Conservation (phyloP, 1,284 basidiomycete genomes). For the Ceratorhiza oryzae-sativae region DNA sequence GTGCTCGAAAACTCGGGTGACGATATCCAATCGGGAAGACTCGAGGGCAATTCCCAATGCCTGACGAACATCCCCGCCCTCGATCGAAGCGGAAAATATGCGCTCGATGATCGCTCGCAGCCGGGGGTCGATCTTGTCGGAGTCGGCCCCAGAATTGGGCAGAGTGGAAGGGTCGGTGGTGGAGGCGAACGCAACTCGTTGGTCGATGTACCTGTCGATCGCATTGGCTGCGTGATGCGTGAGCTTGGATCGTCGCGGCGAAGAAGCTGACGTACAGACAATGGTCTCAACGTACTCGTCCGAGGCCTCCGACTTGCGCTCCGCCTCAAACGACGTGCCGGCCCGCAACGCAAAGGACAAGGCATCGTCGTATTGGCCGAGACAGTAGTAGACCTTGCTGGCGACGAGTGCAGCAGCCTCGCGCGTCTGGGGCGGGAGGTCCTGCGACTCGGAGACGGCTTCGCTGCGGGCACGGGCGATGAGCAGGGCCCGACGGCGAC, state of each 20-base stretch:
- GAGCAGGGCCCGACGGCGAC: slow-evolving; percentile 10
- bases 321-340: slow-evolving; percentile 82
- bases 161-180: slow-evolving; percentile 29
- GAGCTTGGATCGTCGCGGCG: slow-evolving; percentile 37
- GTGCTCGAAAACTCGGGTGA: slow-evolving; percentile 75
- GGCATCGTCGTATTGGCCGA: slow-evolving; percentile 92
- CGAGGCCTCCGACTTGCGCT: slow-evolving; percentile 65
- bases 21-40: slow-evolving; percentile 83
- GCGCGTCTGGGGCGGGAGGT: slow-evolving; percentile 73
- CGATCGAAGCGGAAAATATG: slow-evolving; percentile 83
- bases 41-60: slow-evolving; percentile 94
- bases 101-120: slow-evolving; percentile 84
- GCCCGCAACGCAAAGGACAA: slow-evolving; percentile 91
- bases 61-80: slow-evolving; percentile 88
- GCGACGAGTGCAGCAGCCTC: slow-evolving; percentile 86
- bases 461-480: slow-evolving; percentile 64
- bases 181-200: slow-evolving; percentile 51
- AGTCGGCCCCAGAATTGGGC: slow-evolving; percentile 51
- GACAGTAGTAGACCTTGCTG: slow-evolving; percentile 95
- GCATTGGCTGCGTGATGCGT: slow-evolving; percentile 74
- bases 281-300: slow-evolving; percentile 94
- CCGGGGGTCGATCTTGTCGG: slow-evolving; percentile 72
- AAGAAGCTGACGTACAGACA: slow-evolving; percentile 71
- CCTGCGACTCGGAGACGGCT: slow-evolving; percentile 82
- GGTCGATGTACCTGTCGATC: slow-evolving; percentile 86